Evolutionary conservation across 495 filamentous ascomycete species (phyloP).

Genomic region (Opeltia flavorubescens): DNA sequence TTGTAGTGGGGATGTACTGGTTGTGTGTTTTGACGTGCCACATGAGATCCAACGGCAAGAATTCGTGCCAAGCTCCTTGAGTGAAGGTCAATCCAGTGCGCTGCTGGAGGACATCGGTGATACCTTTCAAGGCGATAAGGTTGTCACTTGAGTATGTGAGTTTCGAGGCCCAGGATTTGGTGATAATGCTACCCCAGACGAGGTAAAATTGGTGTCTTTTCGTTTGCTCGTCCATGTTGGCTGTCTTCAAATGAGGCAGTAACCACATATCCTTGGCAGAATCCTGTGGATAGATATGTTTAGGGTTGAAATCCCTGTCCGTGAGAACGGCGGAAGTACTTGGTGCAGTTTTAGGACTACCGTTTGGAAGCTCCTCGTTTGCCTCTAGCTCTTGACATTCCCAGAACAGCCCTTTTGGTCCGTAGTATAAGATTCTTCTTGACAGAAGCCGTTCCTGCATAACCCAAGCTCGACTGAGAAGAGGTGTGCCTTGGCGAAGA

Average conservation of each 20-base stretch:
- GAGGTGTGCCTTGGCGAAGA: not conserved
- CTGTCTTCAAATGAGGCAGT: no score
- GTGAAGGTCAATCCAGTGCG: not conserved
- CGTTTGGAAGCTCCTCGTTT: slow-evolving; percentile 13
- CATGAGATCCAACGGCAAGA: not conserved
- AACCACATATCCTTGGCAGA: no score
- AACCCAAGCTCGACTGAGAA: slow-evolving; percentile 19
- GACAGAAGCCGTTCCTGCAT: slow-evolving; percentile 23
- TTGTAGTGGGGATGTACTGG: not conserved
- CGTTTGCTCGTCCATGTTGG: no score
- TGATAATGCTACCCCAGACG: not conserved
- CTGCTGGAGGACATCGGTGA: not conserved
- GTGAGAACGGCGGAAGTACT: no score
- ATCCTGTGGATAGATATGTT: slow-evolving; percentile 8
- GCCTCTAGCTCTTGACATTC: slow-evolving; percentile 17
- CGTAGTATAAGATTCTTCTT: slow-evolving; percentile 18
- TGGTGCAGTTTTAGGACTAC: no score
- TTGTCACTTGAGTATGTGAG: slow-evolving; percentile 3
- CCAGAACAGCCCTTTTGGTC: slow-evolving; percentile 19
- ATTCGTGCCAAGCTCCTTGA: not conserved
- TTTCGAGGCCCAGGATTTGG: not conserved
- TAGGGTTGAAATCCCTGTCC: no score
- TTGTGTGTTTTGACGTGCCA: not conserved
- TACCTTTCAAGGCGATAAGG: slow-evolving; percentile 2
- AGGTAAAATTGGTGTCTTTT: no score